Base-by-base conservation (phyloP, 2,329 filamentous ascomycete genomes). In the Orbilia oligospora region DNA sequence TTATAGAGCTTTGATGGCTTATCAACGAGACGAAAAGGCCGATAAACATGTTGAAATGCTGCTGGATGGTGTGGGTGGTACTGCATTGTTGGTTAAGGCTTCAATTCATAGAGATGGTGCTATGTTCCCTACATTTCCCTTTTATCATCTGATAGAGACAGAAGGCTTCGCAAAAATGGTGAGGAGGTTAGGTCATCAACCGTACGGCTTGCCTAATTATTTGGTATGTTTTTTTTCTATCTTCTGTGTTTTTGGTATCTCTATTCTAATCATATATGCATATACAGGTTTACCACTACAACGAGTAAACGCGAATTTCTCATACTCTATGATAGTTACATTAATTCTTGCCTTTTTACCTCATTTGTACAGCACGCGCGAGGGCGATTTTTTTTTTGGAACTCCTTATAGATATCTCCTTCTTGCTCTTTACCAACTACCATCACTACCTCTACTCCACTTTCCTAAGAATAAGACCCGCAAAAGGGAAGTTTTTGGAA, bases 81-180 rank as follows among this genome's bases (percentile, higher is more conserved):
- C 95, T 0, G 93, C 94, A 0, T 86, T 99, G 80, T 86, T 99
- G 83, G 96, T 99, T 77, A 97, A 97, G 86, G 96, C 94, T 0
- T 94, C 98, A 76, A 96, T 99, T 24, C 96, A 99, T 84, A 90
- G 96, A 27, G 96, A 99, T 83, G 96, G 96, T 20, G 95, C 96
- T 84, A 99, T 98, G 95, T 99, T 99, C 86, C 96, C 96, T 18
- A 90, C 96, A 0, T 99, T 99, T 84, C 86, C 95, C 2, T 99
- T 99, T 83, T 98, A 97, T 84, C 92, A 99, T 85, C 87, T 99
- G 78, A 97, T 99, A 79, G 96, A 99, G 87, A 98, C 96, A 0
- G 96, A 99, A 83, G 96, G 96, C 0, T 99, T 99, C 83, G 94
- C 96, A 18, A 97, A 95, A 86, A 99, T 99, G 96, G 94, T 94